Base-by-base conservation (phyloP, 148 eudicot genomes). In the Arbutus unedo region DNA sequence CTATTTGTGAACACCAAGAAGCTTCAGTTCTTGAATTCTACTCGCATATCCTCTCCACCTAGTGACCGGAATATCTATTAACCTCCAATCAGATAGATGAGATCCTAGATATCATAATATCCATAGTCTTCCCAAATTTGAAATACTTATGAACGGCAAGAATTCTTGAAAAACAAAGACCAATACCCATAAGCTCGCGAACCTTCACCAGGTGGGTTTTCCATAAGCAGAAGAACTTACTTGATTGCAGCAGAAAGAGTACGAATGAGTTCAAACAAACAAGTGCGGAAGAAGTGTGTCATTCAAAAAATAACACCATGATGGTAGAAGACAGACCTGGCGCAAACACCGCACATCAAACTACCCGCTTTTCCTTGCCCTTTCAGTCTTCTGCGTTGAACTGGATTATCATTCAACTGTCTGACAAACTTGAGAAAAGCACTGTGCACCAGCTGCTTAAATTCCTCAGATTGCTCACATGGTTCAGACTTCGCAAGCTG, bases 311-410 rank as follows among this genome's bases (percentile, higher is more conserved):
- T 82, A 82, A 82, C 83, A 44, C 62, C 79, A 62, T 43, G 75
- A 55, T 44, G 81, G 81, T 74, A 62, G 81, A 86, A 83, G 83
- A 91, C 95, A 62, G 81, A 92, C 95, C 93, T 92, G 85, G 88
- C 88, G 79, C 95, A 92, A 49, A 91, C 87, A 78, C 81, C 59
- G 91, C 95, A 92, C 87, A 84, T 89, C 71, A 92, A 87, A 80
- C 81, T 68, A 87, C 90, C 90, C 80, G 81, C 85, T 78, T 75
- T 87, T 81, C 91, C 92, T 81, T 88, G 89, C 77, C 81, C 91
- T 85, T 45, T 67, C 55, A 87, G 84, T 57, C 83, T 87, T 80
- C 78, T 90, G 51, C 79, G 84, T 41, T 85, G 83, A 23, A 73
- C 83, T 25, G 83, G 78, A 31, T 88, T 91, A 82, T 84, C 89